Base-by-base conservation (phyloP, 345 rosid species). In the Linum trigynum region DNA sequence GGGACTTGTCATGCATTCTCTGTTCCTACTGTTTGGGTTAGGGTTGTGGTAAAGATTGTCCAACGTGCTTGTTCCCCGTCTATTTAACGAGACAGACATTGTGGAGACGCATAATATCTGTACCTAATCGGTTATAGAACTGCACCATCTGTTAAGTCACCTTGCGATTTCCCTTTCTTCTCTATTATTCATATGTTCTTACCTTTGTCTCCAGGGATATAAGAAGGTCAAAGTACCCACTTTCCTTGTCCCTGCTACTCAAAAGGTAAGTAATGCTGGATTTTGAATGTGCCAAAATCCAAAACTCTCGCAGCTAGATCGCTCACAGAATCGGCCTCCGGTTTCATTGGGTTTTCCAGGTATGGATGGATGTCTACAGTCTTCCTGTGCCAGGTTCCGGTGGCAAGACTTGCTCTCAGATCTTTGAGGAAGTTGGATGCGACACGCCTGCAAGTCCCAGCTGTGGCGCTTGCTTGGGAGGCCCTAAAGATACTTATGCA, bases 401-500 rank as follows among this genome's bases (percentile, higher is more conserved):
- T 72, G 99, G 99, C 43, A 94, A 88, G 78, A 94, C 99, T 4
- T 88, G 95, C 75, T 85, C 97, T 9, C 95, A 88, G 85, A 90
- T 94, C 76, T 94, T 94, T 12, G 96, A 90, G 80, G 97, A 90
- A 81, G 97, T 92, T 60, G 99, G 99, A 41, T 94, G 99, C 56
- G 99, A 94, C 79, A 83, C 96, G 4, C 99, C 97, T 62, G 76
- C 97, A 38, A 94, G 90, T 77, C 97, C 99, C 70, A 82, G 90
- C 71, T 94, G 99, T 71, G 97, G 92, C 70, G 99, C 99, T 59
- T 94, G 99, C 73, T 79, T 94, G 86, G 99, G 99, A 72, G 96
- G 99, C 70, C 99, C 99, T 41, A 66, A 72, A 71, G 99, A 94
- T 75, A 94, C 97, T 55, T 90, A 90, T 67, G 97, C 97, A 17